Evolutionary conservation across 1,284 basidiomycete species (phyloP), one percentile per base, ranked within the genome.

Genomic region (Cryptococcus wingfieldii): DNA sequence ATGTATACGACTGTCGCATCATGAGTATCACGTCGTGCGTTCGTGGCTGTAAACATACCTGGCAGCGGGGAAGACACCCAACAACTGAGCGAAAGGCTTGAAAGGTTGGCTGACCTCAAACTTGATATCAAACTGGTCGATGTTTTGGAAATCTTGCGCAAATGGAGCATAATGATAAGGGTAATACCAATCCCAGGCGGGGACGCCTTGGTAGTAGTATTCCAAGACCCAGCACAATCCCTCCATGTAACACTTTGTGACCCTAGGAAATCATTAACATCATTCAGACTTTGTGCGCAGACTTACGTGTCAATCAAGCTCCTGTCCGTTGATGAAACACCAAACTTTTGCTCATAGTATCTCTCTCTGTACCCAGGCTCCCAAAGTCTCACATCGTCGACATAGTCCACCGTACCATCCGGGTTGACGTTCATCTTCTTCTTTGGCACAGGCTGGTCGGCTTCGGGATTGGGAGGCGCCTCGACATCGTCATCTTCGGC

Each of bases 111-210:
- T 92, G 25, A 85, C 71, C 6, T 84, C 81, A 59, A 77, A 77
- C 28, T 62, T 44, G 71, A 98, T 87, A 47, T 91, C 80, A 83
- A 95, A 85, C 63, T 84, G 80, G 43, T 82, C 83, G 38, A 97
- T 79, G 50, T 92, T 86, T 55, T 84, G 83, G 67, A 98, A 98
- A 75, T 99, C 96, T 57, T 88, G 87, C 6, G 96, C 96, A 73
- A 98, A 99, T 1, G 96, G 96, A 5, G 96, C 92, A 74, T 95
- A 98, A 77, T 99, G 95, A 72, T 90, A 96, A 0, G 96, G 96
- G 73, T 98, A 98, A 78, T 88, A 99, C 96, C 96, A 99, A 68
- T 93, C 86, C 96, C 96, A 99, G 1, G 93, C 95, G 4, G 95
- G 92, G 69, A 90, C 91, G 63, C 96, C 96, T 83, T 98, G 95